Evolutionary conservation across 495 filamentous ascomycete genomes (phyloP), one percentile per base, ranked within the genome.

Genomic region (Penicillium pulvis): DNA sequence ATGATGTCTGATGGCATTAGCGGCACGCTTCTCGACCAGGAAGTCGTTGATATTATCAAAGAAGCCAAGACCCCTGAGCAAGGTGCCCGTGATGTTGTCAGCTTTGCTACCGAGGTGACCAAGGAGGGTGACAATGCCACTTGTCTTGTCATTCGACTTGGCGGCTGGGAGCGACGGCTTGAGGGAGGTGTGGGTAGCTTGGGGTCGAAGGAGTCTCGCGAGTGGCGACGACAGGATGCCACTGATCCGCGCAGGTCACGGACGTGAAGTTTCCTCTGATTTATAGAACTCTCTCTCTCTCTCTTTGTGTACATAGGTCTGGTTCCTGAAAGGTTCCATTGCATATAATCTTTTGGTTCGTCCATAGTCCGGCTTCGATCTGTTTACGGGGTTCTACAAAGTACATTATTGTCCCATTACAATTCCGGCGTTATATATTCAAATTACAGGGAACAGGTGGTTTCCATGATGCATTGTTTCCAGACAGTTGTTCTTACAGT

Each of bases 41-140:
- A 98, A 75, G 87, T 98, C 56, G 91, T 96, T 24, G 94, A 98
- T 67, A 86, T 98, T 28, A 82, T 98, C 57, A 98, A 98, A 68
- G 94, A 98, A 71, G 89, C 90, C 7, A 83, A 78, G 65, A 98
- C 95, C 0, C 94, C 94, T 0, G 93, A 96, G 60, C 83, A 96
- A 73, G 94, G 85, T 3, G 84, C 90, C 3, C 81, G 79, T 48
- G 85, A 89, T 56, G 85, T 98, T 11, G 90, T 95, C 30, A 83
- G 82, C 33, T 96, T 92, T 66, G 92, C 93, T 2, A 93, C 87
- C 4, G 95, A 98, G 76, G 87, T 95, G 14, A 85, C 81, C 19
- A 80, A 69, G 8, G 87, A 92, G 52, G 93, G 88, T 0, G 93
- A 98, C 71, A 98, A 98, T 79, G 91, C 92, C 10, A 98, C 95